Evolutionary conservation across 169 alveolate species (phyloP).

Genomic region (Plasmodium chabaudi): DNA sequence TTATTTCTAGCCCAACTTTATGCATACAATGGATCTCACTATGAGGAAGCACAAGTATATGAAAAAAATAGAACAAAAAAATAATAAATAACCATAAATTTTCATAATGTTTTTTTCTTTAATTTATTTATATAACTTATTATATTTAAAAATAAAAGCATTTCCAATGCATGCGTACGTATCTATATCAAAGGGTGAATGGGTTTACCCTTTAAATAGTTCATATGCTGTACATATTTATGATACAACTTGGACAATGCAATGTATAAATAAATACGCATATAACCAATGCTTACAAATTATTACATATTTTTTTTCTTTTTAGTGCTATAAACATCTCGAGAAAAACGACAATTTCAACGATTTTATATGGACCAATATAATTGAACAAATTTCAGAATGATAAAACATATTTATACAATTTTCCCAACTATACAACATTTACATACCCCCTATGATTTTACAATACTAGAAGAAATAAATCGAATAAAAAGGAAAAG

Average conservation of each 20-base stretch:
- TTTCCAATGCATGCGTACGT: background rate
- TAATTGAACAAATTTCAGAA: constrained; percentile 26
- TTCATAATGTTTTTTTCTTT: no score
- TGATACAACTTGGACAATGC: background rate
- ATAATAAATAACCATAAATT: no score
- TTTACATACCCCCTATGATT: no score
- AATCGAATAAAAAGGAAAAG: no score
- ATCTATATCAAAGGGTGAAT: no score
- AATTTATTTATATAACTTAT: no score
- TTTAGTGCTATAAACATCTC: constrained; percentile 61
- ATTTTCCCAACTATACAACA: no score
- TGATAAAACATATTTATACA: background rate
- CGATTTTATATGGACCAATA: constrained; percentile 45
- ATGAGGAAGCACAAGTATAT: constrained; percentile 22
- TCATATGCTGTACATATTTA: background rate
- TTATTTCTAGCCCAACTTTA: constrained; percentile 59
- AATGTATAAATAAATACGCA: background rate
- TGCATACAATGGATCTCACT: constrained; percentile 22
- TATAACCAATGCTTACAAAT: background rate
- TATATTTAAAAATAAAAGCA: no score
- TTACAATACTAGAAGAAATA: no score
- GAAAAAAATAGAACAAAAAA: background rate
- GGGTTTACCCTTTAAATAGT: no score
- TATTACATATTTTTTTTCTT: constrained; percentile 10
- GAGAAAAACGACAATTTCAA: constrained; percentile 52